phyloP scores from a whole-genome alignment of 2,329 filamentous ascomycete genomes.

The Ophiostoma sp. region DNA sequence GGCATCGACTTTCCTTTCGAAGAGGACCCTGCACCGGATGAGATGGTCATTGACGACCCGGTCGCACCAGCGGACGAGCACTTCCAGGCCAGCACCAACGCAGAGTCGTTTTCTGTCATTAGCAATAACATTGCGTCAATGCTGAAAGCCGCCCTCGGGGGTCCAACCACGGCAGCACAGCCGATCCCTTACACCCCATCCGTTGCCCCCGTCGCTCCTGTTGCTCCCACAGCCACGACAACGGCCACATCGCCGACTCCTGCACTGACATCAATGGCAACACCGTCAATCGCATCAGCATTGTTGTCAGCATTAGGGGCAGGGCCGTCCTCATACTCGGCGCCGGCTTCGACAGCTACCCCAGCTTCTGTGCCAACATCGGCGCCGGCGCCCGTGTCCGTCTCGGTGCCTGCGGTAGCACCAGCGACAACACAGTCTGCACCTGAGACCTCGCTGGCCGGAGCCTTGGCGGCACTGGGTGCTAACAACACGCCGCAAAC shows the following conservation, averaged over 20 bases:
- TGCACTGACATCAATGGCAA: not conserved
- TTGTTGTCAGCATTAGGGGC: constrained; percentile 2
- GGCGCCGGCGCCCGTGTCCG: not conserved
- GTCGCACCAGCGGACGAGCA: not conserved
- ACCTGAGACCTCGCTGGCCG: not conserved
- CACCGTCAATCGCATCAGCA: not conserved
- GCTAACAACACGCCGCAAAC: not conserved
- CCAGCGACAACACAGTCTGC: not conserved
- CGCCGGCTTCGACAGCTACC: not conserved
- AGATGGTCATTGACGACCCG: constrained; percentile 20
- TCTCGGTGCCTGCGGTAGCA: not conserved
- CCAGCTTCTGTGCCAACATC: not conserved
- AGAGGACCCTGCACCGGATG: constrained; percentile 31
- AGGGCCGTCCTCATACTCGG: not conserved
- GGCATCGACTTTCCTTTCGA: constrained; percentile 35
- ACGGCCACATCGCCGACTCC: not conserved
- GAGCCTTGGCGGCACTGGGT: not conserved
- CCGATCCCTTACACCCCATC: not conserved
- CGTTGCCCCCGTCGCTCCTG: not conserved
- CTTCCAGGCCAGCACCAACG: not conserved
- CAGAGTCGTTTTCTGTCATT: constrained; percentile 7
- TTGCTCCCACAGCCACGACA: not conserved
- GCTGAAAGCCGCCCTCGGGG: constrained; percentile 17
- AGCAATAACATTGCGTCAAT: constrained; percentile 23
- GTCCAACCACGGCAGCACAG: not conserved